phyloP scores from a whole-genome alignment of 345 rosid species.

The Capsella bursapastoris region DNA sequence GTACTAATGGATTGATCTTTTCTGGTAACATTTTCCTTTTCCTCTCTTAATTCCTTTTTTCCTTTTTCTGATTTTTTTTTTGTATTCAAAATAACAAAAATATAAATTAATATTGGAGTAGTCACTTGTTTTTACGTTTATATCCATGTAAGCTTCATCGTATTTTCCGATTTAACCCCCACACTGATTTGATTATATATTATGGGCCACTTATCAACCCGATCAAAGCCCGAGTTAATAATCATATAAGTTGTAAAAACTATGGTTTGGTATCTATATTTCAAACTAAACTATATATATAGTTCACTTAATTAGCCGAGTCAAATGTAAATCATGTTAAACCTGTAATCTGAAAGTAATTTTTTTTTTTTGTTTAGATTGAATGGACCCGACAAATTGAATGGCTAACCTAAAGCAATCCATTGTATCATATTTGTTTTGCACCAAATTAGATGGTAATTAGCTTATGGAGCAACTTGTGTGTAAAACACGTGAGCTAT shows the following conservation, averaged over 20 bases:
- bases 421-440: neutral
- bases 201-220: constrained; percentile 17
- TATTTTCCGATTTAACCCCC: constrained; percentile 13
- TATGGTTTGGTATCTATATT: neutral
- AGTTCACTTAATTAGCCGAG: neutral
- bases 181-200: neutral
- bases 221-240: constrained; percentile 1
- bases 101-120: too few relatives aligned
- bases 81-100: too few relatives aligned
- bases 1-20: constrained; percentile 91
- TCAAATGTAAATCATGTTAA: neutral
- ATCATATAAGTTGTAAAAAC: neutral
- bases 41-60: constrained; percentile 70
- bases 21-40: constrained; percentile 85
- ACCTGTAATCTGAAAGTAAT: neutral
- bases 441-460: neutral
- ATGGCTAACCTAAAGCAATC: neutral
- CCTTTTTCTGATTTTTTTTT: constrained; percentile 54
- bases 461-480: constrained; percentile 12
- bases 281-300: neutral
- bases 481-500: constrained; percentile 12
- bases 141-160: neutral
- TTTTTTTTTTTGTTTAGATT: neutral
- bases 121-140: neutral
- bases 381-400: neutral